A percentile compares a stretch with the other conserved stretches of the same genome.
Conservation (phyloP, 768 basidiomycete species). For the Leccinum sublutescens region DNA sequence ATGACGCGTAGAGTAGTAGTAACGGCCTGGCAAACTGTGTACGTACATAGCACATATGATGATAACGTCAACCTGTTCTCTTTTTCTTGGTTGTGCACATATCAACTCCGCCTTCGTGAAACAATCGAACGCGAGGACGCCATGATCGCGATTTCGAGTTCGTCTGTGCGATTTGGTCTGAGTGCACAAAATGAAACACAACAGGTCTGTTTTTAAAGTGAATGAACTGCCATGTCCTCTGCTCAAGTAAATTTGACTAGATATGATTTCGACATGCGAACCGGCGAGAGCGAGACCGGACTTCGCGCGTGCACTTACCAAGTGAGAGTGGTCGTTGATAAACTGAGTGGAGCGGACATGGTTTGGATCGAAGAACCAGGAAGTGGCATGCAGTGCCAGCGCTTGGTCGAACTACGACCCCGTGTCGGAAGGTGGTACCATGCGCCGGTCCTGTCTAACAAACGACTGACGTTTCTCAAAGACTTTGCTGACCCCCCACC, state of each 20-base stretch:
- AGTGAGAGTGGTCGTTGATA: slow-evolving; percentile 18
- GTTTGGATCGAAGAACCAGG: slow-evolving; percentile 48
- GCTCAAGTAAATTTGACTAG: slow-evolving; percentile 30
- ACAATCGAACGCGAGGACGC: too few relatives aligned
- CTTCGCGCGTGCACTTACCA: slow-evolving; percentile 50
- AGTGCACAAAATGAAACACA: too few relatives aligned
- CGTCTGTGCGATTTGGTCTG: too few relatives aligned
- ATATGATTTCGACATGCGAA: slow-evolving; percentile 54
- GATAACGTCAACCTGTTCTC: too few relatives aligned
- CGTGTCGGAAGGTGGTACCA: slow-evolving; percentile 45
- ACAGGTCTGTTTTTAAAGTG: too few relatives aligned
- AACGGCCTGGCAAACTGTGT: too few relatives aligned
- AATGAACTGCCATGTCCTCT: not conserved
- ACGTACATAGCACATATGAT: too few relatives aligned
- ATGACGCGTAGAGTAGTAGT: too few relatives aligned
- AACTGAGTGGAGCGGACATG: slow-evolving; percentile 36
- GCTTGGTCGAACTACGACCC: slow-evolving; percentile 58
- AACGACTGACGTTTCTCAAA: slow-evolving; percentile 28
- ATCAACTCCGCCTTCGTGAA: too few relatives aligned
- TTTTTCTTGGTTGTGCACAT: too few relatives aligned
- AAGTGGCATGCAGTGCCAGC: slow-evolving; percentile 30
- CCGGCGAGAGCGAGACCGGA: slow-evolving; percentile 52
- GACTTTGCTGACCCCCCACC: slow-evolving; percentile 68
- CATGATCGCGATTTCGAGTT: too few relatives aligned
- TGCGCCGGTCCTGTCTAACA: not conserved